Evolutionary conservation across 257 asterid species (phyloP), one percentile per base, ranked within the genome.

Genomic region (Coffea eugenioides): DNA sequence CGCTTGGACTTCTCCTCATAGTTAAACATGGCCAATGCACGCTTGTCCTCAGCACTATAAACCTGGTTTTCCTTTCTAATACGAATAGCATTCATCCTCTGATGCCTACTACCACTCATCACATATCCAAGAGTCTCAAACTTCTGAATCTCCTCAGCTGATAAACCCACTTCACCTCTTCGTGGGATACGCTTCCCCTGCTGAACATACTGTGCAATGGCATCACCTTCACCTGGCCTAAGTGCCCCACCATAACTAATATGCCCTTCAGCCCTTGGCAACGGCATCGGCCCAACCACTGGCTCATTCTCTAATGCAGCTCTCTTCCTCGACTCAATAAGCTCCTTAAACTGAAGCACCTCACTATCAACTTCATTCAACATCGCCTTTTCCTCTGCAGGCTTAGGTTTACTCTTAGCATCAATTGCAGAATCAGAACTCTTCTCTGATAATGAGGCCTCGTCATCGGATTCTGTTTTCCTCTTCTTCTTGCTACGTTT

Each of bases 221-320:
- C 99, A 90, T 95, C 99, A 89, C 99, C 99, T 91, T 95, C 99
- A 81, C 99, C 99, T 0, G 99, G 99, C 91, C 99, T 89, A 76
- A 95, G 98, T 12, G 99, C 99, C 49, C 98, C 99, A 83, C 99
- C 99, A 84, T 95, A 95, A 88, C 97, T 95, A 51, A 95, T 92
- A 84, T 93, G 98, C 13, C 98, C 98, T 85, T 95, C 99, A 23
- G 98, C 97, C 69, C 87, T 90, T 0, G 98, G 99, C 86, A 95
- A 82, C 49, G 99, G 99, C 97, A 93, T 90, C 49, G 98, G 98
- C 39, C 99, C 99, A 71, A 95, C 96, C 69, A 84, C 75, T 5
- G 86, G 92, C 56, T 95, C 97, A 23, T 86, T 90, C 34, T 93
- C 98, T 79, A 88, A 13, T 51, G 80, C 77, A 36, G 89, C 49